Evolutionary conservation across 305 asterid genomes (phyloP).

Genomic region (Rubia peregrina): DNA sequence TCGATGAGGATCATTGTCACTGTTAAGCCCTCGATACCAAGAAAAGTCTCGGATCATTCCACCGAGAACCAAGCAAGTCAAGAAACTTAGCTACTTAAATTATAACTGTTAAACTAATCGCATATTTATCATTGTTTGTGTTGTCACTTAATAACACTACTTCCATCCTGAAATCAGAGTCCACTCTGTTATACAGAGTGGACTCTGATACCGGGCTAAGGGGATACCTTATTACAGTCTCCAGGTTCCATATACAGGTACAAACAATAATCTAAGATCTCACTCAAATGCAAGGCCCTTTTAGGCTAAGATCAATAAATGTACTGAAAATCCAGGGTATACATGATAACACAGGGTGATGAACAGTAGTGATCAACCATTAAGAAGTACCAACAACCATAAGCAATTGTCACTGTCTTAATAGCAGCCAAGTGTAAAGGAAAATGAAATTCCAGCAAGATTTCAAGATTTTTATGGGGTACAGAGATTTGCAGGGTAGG

Average conservation of each 20-base stretch:
- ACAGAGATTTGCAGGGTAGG: slow-evolving; percentile 43
- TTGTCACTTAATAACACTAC: not conserved
- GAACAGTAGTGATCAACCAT: slow-evolving; percentile 41
- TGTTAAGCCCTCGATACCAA: slow-evolving; percentile 25
- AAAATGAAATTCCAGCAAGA: slow-evolving; percentile 42
- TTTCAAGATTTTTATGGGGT: slow-evolving; percentile 27
- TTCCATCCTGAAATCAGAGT: not conserved
- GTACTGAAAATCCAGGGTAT: slow-evolving; percentile 17
- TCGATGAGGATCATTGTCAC: slow-evolving; percentile 26
- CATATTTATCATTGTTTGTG: slow-evolving; percentile 4
- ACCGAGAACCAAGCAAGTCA: slow-evolving; percentile 11
- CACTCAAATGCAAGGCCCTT: not conserved
- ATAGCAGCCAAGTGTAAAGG: slow-evolving; percentile 30
- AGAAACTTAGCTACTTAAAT: slow-evolving; percentile 10
- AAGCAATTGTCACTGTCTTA: slow-evolving; percentile 55
- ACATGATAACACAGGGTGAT: slow-evolving; percentile 10
- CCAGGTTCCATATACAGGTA: not conserved
- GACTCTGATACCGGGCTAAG: not conserved
- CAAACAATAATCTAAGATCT: not conserved
- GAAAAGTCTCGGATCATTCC: slow-evolving; percentile 17
- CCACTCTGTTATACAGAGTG: not conserved
- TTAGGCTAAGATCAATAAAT: slow-evolving; percentile 11
- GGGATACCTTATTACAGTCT: not conserved
- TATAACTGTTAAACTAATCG: not conserved
- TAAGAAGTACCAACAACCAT: slow-evolving; percentile 58